These are phyloP conservation scores for Psilocybe azurescens DNA, from an alignment of 768 basidiomycete genomes.

Conservation along the genomic window DNA sequence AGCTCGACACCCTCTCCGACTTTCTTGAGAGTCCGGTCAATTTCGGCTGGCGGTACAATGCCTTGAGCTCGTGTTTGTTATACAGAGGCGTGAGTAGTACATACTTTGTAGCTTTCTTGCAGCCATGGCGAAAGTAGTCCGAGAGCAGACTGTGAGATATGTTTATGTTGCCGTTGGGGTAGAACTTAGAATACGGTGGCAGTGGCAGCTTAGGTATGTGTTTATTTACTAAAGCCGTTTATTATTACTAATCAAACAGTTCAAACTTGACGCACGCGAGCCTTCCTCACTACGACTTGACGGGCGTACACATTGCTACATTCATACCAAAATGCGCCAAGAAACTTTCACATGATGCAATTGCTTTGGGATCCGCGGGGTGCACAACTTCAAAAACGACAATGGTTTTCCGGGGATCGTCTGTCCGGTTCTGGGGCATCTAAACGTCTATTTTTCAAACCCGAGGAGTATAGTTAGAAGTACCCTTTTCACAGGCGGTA, in stretches of 20 bases:
- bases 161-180: conserved; percentile 18
- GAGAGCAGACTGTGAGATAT: conserved; percentile 19
- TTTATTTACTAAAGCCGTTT: conserved; percentile 29
- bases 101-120: conserved; percentile 89
- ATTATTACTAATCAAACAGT: conserved; percentile 28
- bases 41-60: conserved; percentile 73
- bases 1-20: conserved; percentile 94
- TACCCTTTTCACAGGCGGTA: too few species aligned
- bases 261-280: not conserved
- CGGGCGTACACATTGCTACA: too few species aligned
- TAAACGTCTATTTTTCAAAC: too few species aligned
- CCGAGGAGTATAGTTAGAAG: too few species aligned
- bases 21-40: conserved; percentile 98
- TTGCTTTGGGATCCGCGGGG: not conserved
- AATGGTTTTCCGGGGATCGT: too few species aligned
- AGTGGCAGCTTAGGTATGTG: conserved; percentile 15
- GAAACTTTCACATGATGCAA: too few species aligned
- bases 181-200: conserved; percentile 14
- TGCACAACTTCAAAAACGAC: not conserved
- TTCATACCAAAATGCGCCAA: too few species aligned
- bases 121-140: conserved; percentile 62
- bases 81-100: conserved; percentile 20
- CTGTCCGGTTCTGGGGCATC: too few species aligned
- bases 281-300: too few species aligned
- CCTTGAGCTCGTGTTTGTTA: conserved; percentile 5